phyloP scores from a whole-genome alignment of 169 alveolate species.

The Plasmodium blacklocki region DNA sequence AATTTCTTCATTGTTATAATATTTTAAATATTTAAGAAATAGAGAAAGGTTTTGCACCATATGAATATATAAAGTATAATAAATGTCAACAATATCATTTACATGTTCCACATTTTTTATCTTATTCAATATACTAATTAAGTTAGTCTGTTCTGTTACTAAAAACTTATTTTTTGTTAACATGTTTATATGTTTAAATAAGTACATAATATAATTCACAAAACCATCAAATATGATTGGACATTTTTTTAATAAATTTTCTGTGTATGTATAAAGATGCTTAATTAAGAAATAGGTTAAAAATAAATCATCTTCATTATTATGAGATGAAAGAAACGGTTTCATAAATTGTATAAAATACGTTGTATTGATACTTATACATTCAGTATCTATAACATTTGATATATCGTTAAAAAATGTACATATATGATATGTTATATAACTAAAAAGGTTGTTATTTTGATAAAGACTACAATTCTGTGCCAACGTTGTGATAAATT shows the following conservation, averaged over 20 bases:
- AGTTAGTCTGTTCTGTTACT: neutral
- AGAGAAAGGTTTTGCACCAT: neutral
- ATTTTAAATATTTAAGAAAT: constrained; percentile 51
- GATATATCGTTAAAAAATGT: constrained; percentile 31
- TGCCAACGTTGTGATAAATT: neutral
- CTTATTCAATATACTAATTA: constrained; percentile 8
- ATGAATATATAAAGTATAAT: constrained; percentile 28
- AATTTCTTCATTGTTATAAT: constrained; percentile 31
- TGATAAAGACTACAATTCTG: neutral
- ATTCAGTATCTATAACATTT: constrained; percentile 37
- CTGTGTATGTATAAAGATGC: constrained; percentile 11
- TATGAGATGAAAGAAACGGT: constrained; percentile 3
- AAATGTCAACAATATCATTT: constrained; percentile 3
- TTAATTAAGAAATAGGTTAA: constrained; percentile 16
- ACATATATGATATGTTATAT: constrained; percentile 24
- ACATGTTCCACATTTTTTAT: neutral
- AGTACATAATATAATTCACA: constrained; percentile 24
- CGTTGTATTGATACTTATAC: constrained; percentile 22
- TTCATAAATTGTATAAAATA: constrained; percentile 31
- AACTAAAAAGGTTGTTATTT: constrained; percentile 20
- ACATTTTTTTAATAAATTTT: constrained; percentile 44
- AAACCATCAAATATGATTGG: constrained; percentile 25
- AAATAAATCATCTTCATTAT: constrained; percentile 44
- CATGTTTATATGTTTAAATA: constrained; percentile 9
- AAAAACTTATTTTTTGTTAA: constrained; percentile 14